Evolutionary conservation across 306 rosid species (phyloP).

Genomic region (Prinsepia uniflora): DNA sequence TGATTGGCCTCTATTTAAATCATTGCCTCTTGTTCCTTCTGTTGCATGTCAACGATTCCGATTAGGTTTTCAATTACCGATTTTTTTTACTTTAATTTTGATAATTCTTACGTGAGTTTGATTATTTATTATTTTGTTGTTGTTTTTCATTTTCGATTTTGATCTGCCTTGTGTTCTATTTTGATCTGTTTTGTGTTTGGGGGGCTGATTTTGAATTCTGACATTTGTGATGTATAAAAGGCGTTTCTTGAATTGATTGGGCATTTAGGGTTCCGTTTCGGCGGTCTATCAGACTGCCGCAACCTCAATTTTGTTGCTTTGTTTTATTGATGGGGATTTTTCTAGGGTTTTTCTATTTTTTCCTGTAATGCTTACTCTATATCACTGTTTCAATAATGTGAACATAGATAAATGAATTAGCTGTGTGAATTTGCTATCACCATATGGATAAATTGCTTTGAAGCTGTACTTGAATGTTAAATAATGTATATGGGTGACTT

Average conservation of each 20-base stretch:
- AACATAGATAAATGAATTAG: not conserved
- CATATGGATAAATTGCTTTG: not conserved
- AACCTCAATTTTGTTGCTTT: not conserved
- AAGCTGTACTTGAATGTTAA: constrained; percentile 2
- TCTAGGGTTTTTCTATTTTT: constrained; percentile 15
- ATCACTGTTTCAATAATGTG: not conserved
- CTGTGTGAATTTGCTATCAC: not conserved
- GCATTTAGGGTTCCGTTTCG: constrained; percentile 20
- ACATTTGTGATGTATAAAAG: not conserved
- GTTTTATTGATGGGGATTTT: constrained; percentile 12
- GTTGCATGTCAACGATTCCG: constrained; percentile 27
- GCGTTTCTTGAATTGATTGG: not conserved
- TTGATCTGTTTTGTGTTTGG: not conserved
- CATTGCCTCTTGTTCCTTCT: constrained; percentile 23
- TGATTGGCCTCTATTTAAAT: constrained; percentile 20
- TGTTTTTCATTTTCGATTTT: constrained; percentile 24
- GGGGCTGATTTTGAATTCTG: not conserved
- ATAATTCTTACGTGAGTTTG: not conserved
- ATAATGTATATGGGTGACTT: not conserved
- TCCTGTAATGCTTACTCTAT: not conserved
- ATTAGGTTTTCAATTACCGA: constrained; percentile 29
- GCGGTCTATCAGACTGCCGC: not conserved
- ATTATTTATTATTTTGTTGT: not conserved
- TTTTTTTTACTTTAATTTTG: not conserved
- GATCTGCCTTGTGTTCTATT: constrained; percentile 27